These are phyloP conservation scores for Coelastrella sp. DNA, from an alignment of 139 green algal genomes.

Conservation along the genomic window DNA sequence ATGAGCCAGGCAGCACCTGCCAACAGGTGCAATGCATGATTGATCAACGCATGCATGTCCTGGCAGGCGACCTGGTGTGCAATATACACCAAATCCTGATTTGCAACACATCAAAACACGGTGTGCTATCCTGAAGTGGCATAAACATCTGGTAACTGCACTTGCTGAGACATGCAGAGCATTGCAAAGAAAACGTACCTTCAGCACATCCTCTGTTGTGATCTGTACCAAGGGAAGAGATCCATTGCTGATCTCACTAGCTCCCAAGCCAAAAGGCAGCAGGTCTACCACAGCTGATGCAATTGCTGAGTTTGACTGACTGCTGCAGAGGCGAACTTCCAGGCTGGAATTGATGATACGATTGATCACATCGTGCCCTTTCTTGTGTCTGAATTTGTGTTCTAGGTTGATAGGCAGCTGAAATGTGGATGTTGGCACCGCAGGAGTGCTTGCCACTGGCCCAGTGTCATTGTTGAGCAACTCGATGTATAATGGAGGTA, in stretches of 20 bases:
- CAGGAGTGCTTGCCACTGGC: background rate
- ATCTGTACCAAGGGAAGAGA: background rate
- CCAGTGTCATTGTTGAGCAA: background rate
- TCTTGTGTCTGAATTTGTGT: conserved; percentile 30
- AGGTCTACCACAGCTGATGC: conserved; percentile 17
- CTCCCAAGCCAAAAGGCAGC: conserved; percentile 41
- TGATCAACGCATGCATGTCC: background rate
- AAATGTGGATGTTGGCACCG: background rate
- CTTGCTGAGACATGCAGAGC: background rate
- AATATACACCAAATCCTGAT: too few species aligned
- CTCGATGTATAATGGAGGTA: conserved; percentile 12
- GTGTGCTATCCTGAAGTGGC: background rate
- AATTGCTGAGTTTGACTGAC: background rate
- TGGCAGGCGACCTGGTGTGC: too few species aligned
- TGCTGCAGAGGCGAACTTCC: background rate
- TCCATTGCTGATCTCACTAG: background rate
- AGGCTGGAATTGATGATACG: conserved; percentile 31
- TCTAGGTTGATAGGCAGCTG: background rate
- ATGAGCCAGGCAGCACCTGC: conserved; percentile 37
- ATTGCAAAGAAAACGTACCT: background rate
- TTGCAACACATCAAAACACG: background rate
- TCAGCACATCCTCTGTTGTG: background rate
- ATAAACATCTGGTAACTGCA: background rate
- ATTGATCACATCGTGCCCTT: conserved; percentile 12
- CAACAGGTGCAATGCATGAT: background rate